Evolutionary conservation across 2,329 filamentous ascomycete genomes (phyloP).

Genomic region (Monilinia polystroma): DNA sequence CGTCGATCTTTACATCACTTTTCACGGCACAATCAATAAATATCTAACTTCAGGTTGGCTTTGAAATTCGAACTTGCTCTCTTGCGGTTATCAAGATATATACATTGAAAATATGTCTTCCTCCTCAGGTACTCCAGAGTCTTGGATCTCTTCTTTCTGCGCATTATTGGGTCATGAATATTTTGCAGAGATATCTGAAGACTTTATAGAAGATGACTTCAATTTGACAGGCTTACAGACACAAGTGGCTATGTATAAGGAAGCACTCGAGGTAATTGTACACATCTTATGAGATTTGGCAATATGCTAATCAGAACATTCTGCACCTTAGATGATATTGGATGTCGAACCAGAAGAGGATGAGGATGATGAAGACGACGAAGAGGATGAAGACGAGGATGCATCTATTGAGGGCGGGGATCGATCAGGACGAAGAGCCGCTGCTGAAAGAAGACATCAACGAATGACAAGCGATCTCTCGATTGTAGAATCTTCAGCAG

Average conservation of each 20-base stretch:
- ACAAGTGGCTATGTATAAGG: slow-evolving; percentile 98
- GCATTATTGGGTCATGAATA: slow-evolving; percentile 95
- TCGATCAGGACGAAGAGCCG: slow-evolving; percentile 46
- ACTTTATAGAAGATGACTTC: slow-evolving; percentile 99
- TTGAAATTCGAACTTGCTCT: not conserved
- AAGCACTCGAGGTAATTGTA: slow-evolving; percentile 74
- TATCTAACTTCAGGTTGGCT: slow-evolving; percentile 12
- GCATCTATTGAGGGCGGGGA: slow-evolving; percentile 66
- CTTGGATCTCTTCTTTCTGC: slow-evolving; percentile 98
- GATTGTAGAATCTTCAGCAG: slow-evolving; percentile 95
- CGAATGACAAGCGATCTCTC: slow-evolving; percentile 90
- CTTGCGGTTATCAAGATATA: slow-evolving; percentile 9
- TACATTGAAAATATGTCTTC: slow-evolving; percentile 36
- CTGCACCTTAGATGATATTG: slow-evolving; percentile 75
- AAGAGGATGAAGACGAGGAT: slow-evolving; percentile 67
- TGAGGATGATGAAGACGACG: slow-evolving; percentile 74
- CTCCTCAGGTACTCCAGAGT: slow-evolving; percentile 56
- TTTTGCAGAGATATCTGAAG: slow-evolving; percentile 97
- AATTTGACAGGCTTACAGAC: slow-evolving; percentile 93
- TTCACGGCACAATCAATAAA: not conserved
- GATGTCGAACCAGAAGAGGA: slow-evolving; percentile 97
- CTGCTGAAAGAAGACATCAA: slow-evolving; percentile 70
- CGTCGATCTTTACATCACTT: not conserved
- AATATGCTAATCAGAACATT: slow-evolving; percentile 25
- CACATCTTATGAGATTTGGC: not conserved